These are phyloP conservation scores for Blastobotrys capitulatus DNA, from an alignment of 1,139 yeast genomes.

Conservation along the genomic window DNA sequence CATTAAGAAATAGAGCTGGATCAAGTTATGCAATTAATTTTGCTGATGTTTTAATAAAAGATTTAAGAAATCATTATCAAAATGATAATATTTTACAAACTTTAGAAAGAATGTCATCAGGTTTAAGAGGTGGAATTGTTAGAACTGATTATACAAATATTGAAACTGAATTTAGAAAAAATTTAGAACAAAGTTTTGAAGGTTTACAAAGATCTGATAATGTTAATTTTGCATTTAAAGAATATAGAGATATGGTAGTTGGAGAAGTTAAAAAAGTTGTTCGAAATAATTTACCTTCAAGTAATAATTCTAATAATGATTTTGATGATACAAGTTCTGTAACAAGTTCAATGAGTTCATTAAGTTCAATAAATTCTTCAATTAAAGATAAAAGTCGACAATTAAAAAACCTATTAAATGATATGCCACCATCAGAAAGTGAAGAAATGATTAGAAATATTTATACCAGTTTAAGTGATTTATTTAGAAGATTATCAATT, in stretches of 20 bases:
- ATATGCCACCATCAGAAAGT: constrained; percentile 67
- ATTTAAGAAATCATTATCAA: constrained; percentile 53
- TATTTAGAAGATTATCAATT: constrained; percentile 63
- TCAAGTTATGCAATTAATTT: constrained; percentile 57
- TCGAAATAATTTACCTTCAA: constrained; percentile 53
- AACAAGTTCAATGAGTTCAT: constrained; percentile 22
- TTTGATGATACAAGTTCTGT: constrained; percentile 22
- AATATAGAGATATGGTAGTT: constrained; percentile 62
- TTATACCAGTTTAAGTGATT: constrained; percentile 61
- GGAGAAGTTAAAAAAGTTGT: constrained; percentile 71
- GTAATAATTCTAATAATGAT: too few relatives aligned
- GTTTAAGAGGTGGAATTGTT: constrained; percentile 19
- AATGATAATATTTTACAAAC: constrained; percentile 42
- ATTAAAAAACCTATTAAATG: constrained; percentile 53
- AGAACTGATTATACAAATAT: constrained; percentile 37
- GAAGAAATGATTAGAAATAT: constrained; percentile 61
- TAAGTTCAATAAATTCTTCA: constrained; percentile 13
- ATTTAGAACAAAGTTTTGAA: constrained; percentile 43
- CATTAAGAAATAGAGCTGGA: constrained; percentile 57
- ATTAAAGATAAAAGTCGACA: constrained; percentile 29
- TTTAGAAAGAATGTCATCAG: constrained; percentile 41
- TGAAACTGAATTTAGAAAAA: constrained; percentile 35
- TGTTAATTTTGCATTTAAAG: constrained; percentile 55
- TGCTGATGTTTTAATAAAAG: constrained; percentile 50
- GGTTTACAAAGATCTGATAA: constrained; percentile 62